Conservation (phyloP, 331 rosid genomes). For the Acacia pycnantha region DNA sequence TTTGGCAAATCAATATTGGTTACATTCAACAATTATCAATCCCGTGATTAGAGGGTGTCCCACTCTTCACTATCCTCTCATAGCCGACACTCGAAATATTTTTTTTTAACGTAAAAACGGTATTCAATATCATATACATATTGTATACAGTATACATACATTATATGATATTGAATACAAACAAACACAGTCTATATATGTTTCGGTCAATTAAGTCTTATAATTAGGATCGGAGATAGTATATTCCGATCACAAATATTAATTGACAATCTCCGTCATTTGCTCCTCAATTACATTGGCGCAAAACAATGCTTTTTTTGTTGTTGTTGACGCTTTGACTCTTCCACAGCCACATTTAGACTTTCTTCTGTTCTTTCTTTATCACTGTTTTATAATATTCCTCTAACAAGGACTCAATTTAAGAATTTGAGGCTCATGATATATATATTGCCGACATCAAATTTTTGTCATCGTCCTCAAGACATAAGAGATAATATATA, state of each 20-base stretch:
- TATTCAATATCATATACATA: not conserved
- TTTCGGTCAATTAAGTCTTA: no score
- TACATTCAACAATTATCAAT: not conserved
- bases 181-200: no score
- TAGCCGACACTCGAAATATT: not conserved
- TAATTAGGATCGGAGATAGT: no score
- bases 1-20: not conserved
- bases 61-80: not conserved
- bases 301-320: slow-evolving; percentile 8
- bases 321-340: not conserved
- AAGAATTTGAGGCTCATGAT: not conserved
- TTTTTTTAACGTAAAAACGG: not conserved
- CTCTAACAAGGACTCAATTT: not conserved
- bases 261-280: not conserved
- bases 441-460: not conserved
- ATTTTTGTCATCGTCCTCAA: not conserved
- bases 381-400: not conserved
- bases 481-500: not conserved
- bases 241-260: not conserved
- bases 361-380: not conserved
- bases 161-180: no score
- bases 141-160: no score
- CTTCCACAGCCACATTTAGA: not conserved
- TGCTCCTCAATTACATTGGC: not conserved
- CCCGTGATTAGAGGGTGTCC: not conserved